Percentiles rank a stretch among this genome's conserved stretches.
phyloP scores from a whole-genome alignment of 371 early-diverging fungal species.

The Mucor sp. region DNA sequence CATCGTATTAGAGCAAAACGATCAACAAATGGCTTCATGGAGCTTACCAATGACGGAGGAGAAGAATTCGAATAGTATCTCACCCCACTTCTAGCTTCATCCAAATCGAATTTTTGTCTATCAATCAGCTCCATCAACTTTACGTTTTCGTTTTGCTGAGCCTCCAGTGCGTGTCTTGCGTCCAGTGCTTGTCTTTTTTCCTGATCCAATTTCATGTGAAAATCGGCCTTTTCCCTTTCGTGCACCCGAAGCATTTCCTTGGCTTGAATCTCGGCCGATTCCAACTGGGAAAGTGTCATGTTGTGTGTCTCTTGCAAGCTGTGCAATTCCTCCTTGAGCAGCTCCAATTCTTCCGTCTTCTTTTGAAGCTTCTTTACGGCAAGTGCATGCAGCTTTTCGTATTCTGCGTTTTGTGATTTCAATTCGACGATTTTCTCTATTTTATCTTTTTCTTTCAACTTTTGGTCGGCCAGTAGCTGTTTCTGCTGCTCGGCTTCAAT shows the following conservation, averaged over 20 bases:
- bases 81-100: conserved; percentile 25
- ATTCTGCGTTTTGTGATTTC: neutral
- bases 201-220: conserved; percentile 5
- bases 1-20: neutral
- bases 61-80: neutral
- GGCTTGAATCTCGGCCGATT: neutral
- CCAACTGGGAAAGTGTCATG: neutral
- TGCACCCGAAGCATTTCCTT: conserved; percentile 1
- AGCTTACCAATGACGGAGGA: neutral
- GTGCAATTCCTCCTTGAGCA: neutral
- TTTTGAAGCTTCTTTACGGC: conserved; percentile 9
- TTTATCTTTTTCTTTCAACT: conserved; percentile 20
- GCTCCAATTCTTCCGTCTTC: conserved; percentile 17
- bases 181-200: neutral
- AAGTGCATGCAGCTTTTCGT: neutral
- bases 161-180: conserved; percentile 5
- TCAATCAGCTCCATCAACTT: conserved; percentile 27
- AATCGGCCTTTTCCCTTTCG: conserved; percentile 11
- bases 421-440: conserved; percentile 22
- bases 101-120: conserved; percentile 32
- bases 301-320: neutral
- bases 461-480: conserved; percentile 5
- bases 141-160: conserved; percentile 14
- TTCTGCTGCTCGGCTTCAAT: conserved; percentile 21
- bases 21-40: neutral